These are phyloP conservation scores for Xanthoconium purpureum DNA, from an alignment of 768 basidiomycete species.

Conservation along the genomic window DNA sequence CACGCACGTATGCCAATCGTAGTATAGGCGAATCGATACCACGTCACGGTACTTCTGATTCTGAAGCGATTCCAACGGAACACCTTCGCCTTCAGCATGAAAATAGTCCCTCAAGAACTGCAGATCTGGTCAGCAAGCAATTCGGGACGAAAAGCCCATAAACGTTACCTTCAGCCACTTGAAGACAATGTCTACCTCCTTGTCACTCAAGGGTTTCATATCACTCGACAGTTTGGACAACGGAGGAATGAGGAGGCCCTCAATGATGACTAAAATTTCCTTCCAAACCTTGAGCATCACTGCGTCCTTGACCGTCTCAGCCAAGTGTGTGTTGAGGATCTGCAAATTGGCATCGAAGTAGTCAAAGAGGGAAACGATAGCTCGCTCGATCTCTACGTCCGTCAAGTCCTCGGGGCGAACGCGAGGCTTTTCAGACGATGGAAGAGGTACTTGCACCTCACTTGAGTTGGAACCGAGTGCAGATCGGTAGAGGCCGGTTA, in stretches of 20 bases:
- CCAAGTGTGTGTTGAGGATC: conserved; percentile 84
- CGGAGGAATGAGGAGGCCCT: conserved; percentile 87
- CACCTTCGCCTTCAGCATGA: conserved; percentile 88
- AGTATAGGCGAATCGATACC: conserved; percentile 86
- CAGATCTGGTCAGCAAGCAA: background rate
- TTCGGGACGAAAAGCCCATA: background rate
- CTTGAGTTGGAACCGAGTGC: conserved; percentile 61
- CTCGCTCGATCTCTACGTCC: conserved; percentile 92
- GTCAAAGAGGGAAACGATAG: conserved; percentile 88
- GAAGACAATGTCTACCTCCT: conserved; percentile 98
- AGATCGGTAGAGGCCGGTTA: conserved; percentile 79
- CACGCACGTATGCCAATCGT: conserved; percentile 90
- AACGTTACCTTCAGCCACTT: conserved; percentile 86
- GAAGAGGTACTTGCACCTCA: conserved; percentile 78
- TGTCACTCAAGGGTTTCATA: conserved; percentile 89
- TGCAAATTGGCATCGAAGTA: conserved; percentile 94
- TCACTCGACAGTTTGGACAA: conserved; percentile 81
- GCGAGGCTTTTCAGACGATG: conserved; percentile 72
- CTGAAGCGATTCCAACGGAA: conserved; percentile 81
- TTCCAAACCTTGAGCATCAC: conserved; percentile 97
- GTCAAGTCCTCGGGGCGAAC: conserved; percentile 76
- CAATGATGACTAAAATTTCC: conserved; percentile 83
- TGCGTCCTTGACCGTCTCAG: conserved; percentile 80
- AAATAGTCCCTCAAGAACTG: conserved; percentile 95
- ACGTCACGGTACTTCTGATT: conserved; percentile 95